phyloP scores from a whole-genome alignment of 768 basidiomycete genomes.

The Xerocomellus chrysenteron region DNA sequence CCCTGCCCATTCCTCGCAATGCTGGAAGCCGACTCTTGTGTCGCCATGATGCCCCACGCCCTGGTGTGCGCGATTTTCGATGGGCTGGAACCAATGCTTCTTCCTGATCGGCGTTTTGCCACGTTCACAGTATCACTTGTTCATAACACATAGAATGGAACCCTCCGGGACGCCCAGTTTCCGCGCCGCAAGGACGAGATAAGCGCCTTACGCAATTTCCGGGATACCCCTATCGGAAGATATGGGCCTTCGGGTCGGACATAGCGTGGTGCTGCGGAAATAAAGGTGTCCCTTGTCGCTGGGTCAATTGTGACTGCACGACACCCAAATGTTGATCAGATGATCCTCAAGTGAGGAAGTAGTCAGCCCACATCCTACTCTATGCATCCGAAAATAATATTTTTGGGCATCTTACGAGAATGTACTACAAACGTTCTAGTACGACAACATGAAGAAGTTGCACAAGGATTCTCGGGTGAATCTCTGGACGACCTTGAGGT shows the following conservation, averaged over 20 bases:
- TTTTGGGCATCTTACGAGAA: background rate
- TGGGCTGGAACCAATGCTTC: background rate
- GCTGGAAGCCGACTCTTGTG: background rate
- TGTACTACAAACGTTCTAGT: background rate
- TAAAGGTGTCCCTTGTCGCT: background rate
- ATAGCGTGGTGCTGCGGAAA: background rate
- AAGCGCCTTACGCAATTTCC: background rate
- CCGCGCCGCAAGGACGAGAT: background rate
- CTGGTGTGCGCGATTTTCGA: background rate
- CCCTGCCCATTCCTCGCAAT: background rate
- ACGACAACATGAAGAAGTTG: background rate
- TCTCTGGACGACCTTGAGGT: background rate
- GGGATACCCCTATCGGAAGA: background rate
- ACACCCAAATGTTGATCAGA: background rate
- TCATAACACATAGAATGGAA: constrained; percentile 5
- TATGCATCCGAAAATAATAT: background rate
- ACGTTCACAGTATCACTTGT: background rate
- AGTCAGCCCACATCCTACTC: background rate
- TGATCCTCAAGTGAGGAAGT: background rate
- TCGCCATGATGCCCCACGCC: background rate
- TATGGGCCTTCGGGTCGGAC: background rate
- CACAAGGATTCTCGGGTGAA: background rate
- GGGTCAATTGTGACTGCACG: background rate
- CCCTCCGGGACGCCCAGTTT: background rate
- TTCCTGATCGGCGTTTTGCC: constrained; percentile 12